phyloP scores from a whole-genome alignment of 306 rosid genomes.

The Citrullus colocynthis region DNA sequence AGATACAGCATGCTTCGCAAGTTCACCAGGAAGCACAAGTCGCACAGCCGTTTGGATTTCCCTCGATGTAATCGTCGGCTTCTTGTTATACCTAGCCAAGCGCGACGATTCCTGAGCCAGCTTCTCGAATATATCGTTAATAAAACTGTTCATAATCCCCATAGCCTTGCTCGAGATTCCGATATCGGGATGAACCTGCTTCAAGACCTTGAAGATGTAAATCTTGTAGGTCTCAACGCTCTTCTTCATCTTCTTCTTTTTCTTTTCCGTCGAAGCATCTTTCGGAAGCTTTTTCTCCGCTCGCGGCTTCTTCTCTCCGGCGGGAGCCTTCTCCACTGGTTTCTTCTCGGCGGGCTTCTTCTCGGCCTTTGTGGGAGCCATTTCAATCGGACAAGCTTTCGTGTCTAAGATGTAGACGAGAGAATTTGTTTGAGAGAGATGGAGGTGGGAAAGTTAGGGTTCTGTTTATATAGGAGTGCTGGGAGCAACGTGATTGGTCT shows the following conservation, averaged over 20 bases:
- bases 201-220: slow-evolving; percentile 15
- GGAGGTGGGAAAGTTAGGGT: not conserved
- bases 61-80: slow-evolving; percentile 9
- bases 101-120: slow-evolving; percentile 15
- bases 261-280: slow-evolving; percentile 14
- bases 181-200: slow-evolving; percentile 11
- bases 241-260: slow-evolving; percentile 18
- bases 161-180: slow-evolving; percentile 10
- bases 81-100: slow-evolving; percentile 12
- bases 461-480: not conserved
- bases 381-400: not conserved
- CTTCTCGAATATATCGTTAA: slow-evolving; percentile 11
- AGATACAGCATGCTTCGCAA: slow-evolving; percentile 8
- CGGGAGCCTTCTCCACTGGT: slow-evolving; percentile 11
- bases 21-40: slow-evolving; percentile 7
- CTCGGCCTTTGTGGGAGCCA: slow-evolving; percentile 10
- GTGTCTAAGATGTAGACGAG: not conserved
- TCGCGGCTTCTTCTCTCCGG: slow-evolving; percentile 16
- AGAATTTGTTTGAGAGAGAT: not conserved
- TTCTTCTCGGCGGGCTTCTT: slow-evolving; percentile 17
- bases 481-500: not conserved
- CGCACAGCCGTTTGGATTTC: slow-evolving; percentile 11
- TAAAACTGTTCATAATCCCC: slow-evolving; percentile 10
- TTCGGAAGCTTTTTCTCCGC: slow-evolving; percentile 21
- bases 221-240: slow-evolving; percentile 20